Evolutionary conservation across 164 flowering plant genomes (phyloP).

Genomic region (Aristolochia californica): DNA sequence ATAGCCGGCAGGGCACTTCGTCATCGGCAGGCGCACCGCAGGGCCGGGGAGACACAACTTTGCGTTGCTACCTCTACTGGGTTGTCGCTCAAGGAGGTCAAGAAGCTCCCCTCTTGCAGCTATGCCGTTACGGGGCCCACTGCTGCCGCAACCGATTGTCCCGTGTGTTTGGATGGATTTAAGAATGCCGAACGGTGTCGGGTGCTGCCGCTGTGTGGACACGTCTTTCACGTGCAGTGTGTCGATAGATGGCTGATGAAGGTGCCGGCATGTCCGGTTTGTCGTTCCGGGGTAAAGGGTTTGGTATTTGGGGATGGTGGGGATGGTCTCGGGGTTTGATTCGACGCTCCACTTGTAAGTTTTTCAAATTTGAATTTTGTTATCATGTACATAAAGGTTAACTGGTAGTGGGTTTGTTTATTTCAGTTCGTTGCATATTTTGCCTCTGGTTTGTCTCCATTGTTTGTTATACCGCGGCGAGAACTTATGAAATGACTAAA

Average conservation of each 20-base stretch:
- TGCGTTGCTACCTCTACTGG: conserved; percentile 2
- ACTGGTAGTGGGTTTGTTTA: too few species aligned
- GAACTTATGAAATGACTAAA: too few species aligned
- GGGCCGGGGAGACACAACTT: not conserved
- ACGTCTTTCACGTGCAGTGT: conserved; percentile 48
- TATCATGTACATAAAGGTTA: too few species aligned
- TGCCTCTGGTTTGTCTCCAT: too few species aligned
- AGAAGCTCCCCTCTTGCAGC: conserved; percentile 27
- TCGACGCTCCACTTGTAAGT: not conserved
- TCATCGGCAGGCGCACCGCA: conserved; percentile 19
- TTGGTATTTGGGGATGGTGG: not conserved
- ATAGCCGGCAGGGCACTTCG: conserved; percentile 29
- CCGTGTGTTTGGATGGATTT: conserved; percentile 49
- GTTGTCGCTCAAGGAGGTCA: conserved; percentile 21
- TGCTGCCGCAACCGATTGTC: conserved; percentile 22
- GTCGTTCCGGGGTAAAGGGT: conserved; percentile 19
- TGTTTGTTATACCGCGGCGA: too few species aligned
- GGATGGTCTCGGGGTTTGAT: not conserved
- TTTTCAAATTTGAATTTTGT: too few species aligned
- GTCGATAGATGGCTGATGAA: conserved; percentile 49
- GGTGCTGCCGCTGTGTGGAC: conserved; percentile 36
- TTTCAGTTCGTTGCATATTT: too few species aligned
- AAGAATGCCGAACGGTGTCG: conserved; percentile 42
- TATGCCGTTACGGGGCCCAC: conserved; percentile 4
- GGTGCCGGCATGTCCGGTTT: conserved; percentile 51